Conservation (phyloP, 2,329 filamentous ascomycete genomes). For the Fusarium torulosum region DNA sequence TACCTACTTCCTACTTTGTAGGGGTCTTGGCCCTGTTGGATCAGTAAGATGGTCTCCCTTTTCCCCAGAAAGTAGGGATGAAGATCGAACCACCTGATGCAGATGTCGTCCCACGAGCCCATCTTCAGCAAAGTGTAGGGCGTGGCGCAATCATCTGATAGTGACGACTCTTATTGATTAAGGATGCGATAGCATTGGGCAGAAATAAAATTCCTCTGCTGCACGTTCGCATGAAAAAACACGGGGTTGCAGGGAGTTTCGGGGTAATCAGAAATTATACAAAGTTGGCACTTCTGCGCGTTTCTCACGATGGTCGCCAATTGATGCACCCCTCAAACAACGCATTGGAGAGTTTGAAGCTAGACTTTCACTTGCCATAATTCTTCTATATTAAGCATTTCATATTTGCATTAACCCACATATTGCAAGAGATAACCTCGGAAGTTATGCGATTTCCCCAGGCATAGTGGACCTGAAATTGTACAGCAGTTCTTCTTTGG, state of each 20-base stretch:
- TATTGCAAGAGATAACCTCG: constrained; percentile 19
- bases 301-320: constrained; percentile 20
- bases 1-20: constrained; percentile 23
- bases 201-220: constrained; percentile 19
- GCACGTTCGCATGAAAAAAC: constrained; percentile 34
- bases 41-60: constrained; percentile 22
- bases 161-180: constrained; percentile 32
- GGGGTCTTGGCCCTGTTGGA: constrained; percentile 23
- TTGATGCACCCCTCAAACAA: constrained; percentile 31
- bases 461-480: constrained; percentile 27
- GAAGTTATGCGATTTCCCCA: constrained; percentile 33
- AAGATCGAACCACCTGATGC: constrained; percentile 48
- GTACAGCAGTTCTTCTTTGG: neutral
- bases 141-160: constrained; percentile 43
- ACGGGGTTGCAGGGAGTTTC: constrained; percentile 17
- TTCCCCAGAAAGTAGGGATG: constrained; percentile 44
- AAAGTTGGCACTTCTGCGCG: constrained; percentile 31
- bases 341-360: constrained; percentile 33
- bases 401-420: constrained; percentile 12
- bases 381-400: constrained; percentile 1
- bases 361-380: constrained; percentile 9
- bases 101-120: constrained; percentile 43
- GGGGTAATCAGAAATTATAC: constrained; percentile 35
- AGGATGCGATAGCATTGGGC: constrained; percentile 21
- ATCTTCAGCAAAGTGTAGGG: constrained; percentile 21